phyloP scores from a whole-genome alignment of 1,284 basidiomycete genomes.

The Heterobasidion parviporum region DNA sequence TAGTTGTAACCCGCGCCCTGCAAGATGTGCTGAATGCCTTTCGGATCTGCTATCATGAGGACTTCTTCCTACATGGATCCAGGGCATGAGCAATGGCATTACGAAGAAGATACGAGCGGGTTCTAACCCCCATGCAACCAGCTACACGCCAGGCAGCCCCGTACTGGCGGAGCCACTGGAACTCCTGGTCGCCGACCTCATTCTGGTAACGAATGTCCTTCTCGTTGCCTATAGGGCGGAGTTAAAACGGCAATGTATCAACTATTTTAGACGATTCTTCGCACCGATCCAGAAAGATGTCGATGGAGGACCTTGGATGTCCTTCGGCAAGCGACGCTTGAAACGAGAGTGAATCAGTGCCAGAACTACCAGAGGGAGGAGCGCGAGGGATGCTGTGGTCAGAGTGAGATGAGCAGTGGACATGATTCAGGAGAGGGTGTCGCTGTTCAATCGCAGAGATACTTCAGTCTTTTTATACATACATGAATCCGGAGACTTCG shows the following conservation, averaged over 20 bases:
- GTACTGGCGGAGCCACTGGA: conserved; percentile 21
- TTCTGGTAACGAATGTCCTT: conserved; percentile 14
- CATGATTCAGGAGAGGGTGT: too few species aligned
- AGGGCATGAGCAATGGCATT: conserved; percentile 2
- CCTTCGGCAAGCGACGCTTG: not conserved
- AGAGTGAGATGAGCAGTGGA: too few species aligned
- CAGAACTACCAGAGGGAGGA: too few species aligned
- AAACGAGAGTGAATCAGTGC: not conserved
- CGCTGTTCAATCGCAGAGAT: too few species aligned
- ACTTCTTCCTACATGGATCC: conserved; percentile 17
- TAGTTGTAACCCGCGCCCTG: conserved; percentile 30
- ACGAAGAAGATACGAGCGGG: not conserved
- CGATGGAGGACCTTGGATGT: conserved; percentile 6
- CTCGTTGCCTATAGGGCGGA: conserved; percentile 15
- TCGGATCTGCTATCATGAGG: conserved; percentile 29
- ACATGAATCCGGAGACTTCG: too few species aligned
- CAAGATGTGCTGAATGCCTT: conserved; percentile 32
- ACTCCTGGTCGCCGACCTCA: conserved; percentile 23
- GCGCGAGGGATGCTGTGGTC: too few species aligned
- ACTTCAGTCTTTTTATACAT: too few species aligned
- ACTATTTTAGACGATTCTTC: not conserved
- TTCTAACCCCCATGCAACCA: conserved; percentile 19
- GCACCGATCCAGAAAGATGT: conserved; percentile 7
- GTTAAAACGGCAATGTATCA: not conserved
- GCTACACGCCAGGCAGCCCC: conserved; percentile 21